Evolutionary conservation across 768 basidiomycete genomes (phyloP).

Genomic region (Gloeostereum incarnatum): DNA sequence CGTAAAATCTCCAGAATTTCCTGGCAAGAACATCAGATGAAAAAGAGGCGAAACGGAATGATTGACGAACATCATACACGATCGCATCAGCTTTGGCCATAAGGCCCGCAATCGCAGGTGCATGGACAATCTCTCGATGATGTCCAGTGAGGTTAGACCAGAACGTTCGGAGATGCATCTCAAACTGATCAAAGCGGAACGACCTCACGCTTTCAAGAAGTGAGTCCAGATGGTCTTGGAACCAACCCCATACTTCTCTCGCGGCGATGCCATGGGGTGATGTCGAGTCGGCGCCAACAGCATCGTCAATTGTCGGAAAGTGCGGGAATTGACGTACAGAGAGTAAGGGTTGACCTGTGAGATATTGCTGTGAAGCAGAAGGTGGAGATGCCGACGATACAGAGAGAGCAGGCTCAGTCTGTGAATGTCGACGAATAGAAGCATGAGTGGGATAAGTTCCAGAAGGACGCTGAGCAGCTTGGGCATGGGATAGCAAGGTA

Average conservation of each 20-base stretch:
- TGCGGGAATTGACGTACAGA: slow-evolving; percentile 72
- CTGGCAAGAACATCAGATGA: slow-evolving; percentile 27
- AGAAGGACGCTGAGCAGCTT: slow-evolving; percentile 52
- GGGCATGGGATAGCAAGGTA: slow-evolving; percentile 67
- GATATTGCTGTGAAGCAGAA: slow-evolving; percentile 35
- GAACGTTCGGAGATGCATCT: slow-evolving; percentile 78
- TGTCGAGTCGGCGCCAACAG: slow-evolving; percentile 64
- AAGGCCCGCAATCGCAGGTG: slow-evolving; percentile 77
- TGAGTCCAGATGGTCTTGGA: slow-evolving; percentile 83
- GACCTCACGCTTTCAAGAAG: slow-evolving; percentile 69
- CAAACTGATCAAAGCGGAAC: slow-evolving; percentile 85
- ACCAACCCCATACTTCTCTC: slow-evolving; percentile 86
- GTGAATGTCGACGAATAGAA: slow-evolving; percentile 67
- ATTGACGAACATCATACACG: slow-evolving; percentile 74
- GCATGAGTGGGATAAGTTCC: slow-evolving; percentile 61
- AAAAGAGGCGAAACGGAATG: slow-evolving; percentile 2
- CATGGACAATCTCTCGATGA: slow-evolving; percentile 84
- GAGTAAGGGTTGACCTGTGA: slow-evolving; percentile 38
- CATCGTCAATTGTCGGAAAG: slow-evolving; percentile 84
- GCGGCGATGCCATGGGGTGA: slow-evolving; percentile 72
- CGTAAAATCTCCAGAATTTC: slow-evolving; percentile 84
- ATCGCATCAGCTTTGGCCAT: slow-evolving; percentile 89
- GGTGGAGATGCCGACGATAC: slow-evolving; percentile 53
- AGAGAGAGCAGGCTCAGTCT: slow-evolving; percentile 44
- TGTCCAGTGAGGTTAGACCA: slow-evolving; percentile 68